Evolutionary conservation across 2,329 filamentous ascomycete genomes (phyloP).

Genomic region (Ophiocordyceps unilateralis): DNA sequence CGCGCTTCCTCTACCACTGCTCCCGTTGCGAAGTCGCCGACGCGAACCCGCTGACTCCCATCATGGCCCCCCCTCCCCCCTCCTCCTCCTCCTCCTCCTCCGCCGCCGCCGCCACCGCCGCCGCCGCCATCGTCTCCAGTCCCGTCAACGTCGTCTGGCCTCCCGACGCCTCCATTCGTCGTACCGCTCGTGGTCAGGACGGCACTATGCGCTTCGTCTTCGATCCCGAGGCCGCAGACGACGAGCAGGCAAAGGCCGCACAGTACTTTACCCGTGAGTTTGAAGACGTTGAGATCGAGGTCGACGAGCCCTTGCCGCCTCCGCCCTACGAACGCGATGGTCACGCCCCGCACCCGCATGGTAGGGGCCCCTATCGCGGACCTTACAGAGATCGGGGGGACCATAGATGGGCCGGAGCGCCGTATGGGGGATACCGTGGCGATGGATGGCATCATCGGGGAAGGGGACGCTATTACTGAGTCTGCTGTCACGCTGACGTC

Average conservation of each 20-base stretch:
- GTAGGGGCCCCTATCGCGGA: conserved; percentile 8
- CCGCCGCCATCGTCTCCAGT: neutral
- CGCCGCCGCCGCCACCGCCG: neutral
- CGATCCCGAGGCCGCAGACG: conserved; percentile 55
- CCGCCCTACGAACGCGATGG: conserved; percentile 4
- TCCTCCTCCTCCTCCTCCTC: neutral
- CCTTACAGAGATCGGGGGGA: conserved; percentile 5
- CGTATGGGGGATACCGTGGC: conserved; percentile 17
- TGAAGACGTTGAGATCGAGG: conserved; percentile 61
- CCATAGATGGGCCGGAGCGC: conserved; percentile 11
- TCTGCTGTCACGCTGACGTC: too few species aligned
- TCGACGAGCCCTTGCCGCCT: conserved; percentile 42
- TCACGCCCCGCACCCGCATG: too few species aligned
- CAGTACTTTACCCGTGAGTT: conserved; percentile 57
- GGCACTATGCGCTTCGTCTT: conserved; percentile 84
- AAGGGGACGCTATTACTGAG: conserved; percentile 15
- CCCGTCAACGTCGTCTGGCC: conserved; percentile 11
- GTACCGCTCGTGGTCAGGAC: conserved; percentile 31
- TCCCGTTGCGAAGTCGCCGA: conserved; percentile 28
- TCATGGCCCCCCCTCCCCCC: conserved; percentile 5
- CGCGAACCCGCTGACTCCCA: conserved; percentile 13
- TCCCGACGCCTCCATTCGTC: conserved; percentile 14
- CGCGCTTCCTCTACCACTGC: conserved; percentile 47
- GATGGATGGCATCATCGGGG: conserved; percentile 15
- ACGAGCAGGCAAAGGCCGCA: conserved; percentile 51